phyloP scores from a whole-genome alignment of 352 stramenopile genomes.

The Phytophthora niederhauseri region DNA sequence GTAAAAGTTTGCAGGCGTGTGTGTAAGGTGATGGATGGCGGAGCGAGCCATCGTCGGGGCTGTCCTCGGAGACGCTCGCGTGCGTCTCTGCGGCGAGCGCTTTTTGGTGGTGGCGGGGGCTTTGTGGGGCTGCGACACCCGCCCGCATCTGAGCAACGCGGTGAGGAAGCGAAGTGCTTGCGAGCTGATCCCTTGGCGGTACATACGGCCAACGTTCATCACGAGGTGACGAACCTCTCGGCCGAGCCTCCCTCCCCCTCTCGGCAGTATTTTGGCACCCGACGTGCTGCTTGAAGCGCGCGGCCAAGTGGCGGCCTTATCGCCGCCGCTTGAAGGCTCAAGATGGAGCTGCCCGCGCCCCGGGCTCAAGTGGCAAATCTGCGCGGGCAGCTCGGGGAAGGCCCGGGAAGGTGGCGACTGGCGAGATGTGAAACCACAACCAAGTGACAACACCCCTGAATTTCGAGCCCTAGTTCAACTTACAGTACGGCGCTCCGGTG shows the following conservation, averaged over 20 bases:
- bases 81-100: constrained; percentile 9
- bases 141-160: constrained; percentile 16
- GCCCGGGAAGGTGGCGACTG: constrained; percentile 21
- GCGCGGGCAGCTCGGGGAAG: constrained; percentile 1
- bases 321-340: no score
- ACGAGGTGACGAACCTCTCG: constrained; percentile 12
- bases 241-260: not conserved
- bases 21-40: not conserved
- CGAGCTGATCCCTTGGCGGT: constrained; percentile 8
- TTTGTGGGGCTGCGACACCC: constrained; percentile 12
- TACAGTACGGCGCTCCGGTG: constrained; percentile 17
- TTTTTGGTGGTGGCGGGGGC: constrained; percentile 18
- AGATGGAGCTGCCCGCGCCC: constrained; percentile 6
- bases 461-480: constrained; percentile 14
- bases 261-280: constrained; percentile 1
- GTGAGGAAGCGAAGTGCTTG: constrained; percentile 19
- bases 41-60: not conserved
- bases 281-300: constrained; percentile 5
- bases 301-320: constrained; percentile 10
- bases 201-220: not conserved
- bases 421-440: constrained; percentile 18
- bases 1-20: not conserved
- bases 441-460: constrained; percentile 5
- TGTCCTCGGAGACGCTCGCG: not conserved
- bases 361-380: constrained; percentile 13